A percentile compares a stretch with the other conserved stretches of the same genome.
These are phyloP conservation scores for Tulasnella sp. DNA, from an alignment of 768 basidiomycete genomes.

Conservation along the genomic window DNA sequence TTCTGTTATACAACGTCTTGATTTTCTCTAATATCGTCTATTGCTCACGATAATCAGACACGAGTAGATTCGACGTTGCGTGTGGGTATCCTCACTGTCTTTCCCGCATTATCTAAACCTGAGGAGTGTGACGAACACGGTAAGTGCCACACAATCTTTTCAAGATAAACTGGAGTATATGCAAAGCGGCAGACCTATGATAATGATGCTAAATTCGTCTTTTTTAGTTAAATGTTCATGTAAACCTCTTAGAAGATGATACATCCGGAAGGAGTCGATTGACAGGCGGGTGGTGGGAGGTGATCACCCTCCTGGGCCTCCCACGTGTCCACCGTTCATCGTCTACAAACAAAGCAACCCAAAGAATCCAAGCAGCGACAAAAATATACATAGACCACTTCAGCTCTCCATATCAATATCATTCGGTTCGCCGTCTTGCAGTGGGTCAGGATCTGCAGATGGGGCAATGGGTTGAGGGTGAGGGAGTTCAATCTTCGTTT, in stretches of 20 bases:
- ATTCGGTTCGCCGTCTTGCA: too few species aligned
- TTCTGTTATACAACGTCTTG: constrained; percentile 83
- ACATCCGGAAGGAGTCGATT: constrained; percentile 50
- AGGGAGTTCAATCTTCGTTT: background rate
- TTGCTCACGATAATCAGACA: background rate
- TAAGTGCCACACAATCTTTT: background rate
- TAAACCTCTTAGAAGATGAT: constrained; percentile 86
- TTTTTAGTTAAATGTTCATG: constrained; percentile 86
- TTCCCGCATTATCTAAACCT: constrained; percentile 76
- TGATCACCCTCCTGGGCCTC: background rate
- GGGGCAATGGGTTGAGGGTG: background rate
- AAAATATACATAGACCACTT: too few species aligned
- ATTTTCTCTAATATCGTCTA: constrained; percentile 88
- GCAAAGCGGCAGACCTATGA: constrained; percentile 54
- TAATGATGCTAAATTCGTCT: constrained; percentile 89
- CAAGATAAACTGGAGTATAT: constrained; percentile 23
- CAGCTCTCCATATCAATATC: too few species aligned
- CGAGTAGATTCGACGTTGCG: background rate
- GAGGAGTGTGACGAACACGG: background rate
- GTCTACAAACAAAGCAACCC: too few species aligned
- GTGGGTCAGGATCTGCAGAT: background rate
- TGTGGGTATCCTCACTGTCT: constrained; percentile 50
- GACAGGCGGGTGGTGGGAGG: background rate
- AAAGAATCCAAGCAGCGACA: too few species aligned
- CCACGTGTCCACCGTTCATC: background rate